Base-by-base conservation (phyloP, 139 green algal genomes). In the Chlorella ohadii region DNA sequence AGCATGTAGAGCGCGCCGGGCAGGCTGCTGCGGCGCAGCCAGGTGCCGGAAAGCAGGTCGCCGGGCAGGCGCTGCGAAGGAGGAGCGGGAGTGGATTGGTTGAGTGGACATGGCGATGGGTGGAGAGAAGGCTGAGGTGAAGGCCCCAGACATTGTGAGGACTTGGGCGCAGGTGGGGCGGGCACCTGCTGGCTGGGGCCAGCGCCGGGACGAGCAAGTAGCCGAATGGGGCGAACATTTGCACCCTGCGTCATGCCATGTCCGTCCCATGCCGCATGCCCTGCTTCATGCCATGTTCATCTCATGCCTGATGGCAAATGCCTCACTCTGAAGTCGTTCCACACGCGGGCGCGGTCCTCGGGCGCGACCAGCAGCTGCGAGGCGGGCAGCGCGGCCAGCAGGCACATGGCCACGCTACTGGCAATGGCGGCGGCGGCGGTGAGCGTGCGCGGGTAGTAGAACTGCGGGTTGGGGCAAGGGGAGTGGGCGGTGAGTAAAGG, bases 391-490 rank as follows among this genome's bases (percentile, higher is more conserved):
- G 63, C 71, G 38, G 78, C n/a, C 25, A 72, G 57, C 16, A 71
- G 68, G n/a, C 39, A 72, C 4, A 38, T 13, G 39, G 39, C 51
- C 16, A 86, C 9, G 5, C 41, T 13, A 7, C 20, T 19, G 20
- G 55, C 3, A 2, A 86, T 57, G 81, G 72, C 57, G 20, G 81
- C 81, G 41, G 56, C 27, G 38, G 59, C 25, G 70, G 57, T 76
- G 12, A 86, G 64, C 39, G 81, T 86, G 41, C 39, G 38, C 2
- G 81, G 81, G 41, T 86, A 86, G 71, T 61, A 75, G 36, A 86
- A 33, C 72, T 86, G 81, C 2, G 57, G n/a, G n/a, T 3, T 13
- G 41, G 19, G n/a, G n/a, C n/a, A n/a, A 56, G 75, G 28, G 23
- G 61, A 33, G n/a, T 17, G 23, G 61, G 22, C 23, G n/a, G n/a